These are phyloP conservation scores for Gastrodia elata DNA, from an alignment of 106 monocot species.

Conservation along the genomic window DNA sequence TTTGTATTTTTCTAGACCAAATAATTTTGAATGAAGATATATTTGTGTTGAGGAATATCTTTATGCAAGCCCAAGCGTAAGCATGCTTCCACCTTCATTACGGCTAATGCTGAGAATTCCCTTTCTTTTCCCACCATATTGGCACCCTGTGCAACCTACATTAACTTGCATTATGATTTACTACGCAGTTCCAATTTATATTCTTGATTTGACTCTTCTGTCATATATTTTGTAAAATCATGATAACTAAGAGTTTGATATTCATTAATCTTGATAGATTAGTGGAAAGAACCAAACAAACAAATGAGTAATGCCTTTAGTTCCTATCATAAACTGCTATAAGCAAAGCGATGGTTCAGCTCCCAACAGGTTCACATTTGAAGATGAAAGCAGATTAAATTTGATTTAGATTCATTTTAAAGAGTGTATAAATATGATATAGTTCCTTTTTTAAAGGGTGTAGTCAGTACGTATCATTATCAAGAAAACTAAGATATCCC, in stretches of 20 bases:
- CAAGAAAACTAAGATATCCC: not conserved
- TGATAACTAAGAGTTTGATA: not conserved
- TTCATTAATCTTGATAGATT: not conserved
- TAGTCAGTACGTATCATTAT: not conserved
- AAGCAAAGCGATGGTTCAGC: not conserved
- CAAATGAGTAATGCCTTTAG: not conserved
- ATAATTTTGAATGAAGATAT: not conserved
- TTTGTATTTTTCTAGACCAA: not conserved
- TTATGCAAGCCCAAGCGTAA: not conserved
- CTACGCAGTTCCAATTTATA: not conserved
- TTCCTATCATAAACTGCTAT: not conserved
- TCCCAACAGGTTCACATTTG: not conserved
- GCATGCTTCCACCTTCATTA: not conserved
- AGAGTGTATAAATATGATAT: not conserved
- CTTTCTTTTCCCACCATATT: not conserved
- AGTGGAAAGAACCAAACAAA: not conserved
- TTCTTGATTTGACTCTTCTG: not conserved
- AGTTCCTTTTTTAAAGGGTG: not conserved
- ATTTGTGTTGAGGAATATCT: not conserved
- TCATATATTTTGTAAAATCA: not conserved
- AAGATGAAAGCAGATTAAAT: not conserved
- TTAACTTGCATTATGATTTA: not conserved
- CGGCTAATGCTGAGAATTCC: not conserved
- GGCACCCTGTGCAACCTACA: not conserved
- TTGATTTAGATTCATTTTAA: not conserved